Evolutionary conservation across 1,284 basidiomycete genomes (phyloP).

Genomic region (Ustilago sp.): DNA sequence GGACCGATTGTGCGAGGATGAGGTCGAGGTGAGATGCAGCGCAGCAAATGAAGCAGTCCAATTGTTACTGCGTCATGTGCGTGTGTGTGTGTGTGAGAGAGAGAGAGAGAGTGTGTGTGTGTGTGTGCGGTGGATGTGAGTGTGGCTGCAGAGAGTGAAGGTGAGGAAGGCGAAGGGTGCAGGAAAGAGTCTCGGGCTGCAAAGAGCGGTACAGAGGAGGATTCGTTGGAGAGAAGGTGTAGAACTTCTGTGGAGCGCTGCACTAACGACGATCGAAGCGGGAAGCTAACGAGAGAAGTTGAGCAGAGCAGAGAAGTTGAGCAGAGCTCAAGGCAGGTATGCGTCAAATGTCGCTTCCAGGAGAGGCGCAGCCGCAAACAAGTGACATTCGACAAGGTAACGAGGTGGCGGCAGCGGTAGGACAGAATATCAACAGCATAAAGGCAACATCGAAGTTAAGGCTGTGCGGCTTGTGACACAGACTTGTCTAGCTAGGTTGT

Average conservation of each 20-base stretch:
- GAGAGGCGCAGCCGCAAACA: slow-evolving; percentile 7
- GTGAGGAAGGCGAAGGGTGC: background rate
- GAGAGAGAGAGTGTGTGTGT: slow-evolving; percentile 6
- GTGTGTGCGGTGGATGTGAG: background rate
- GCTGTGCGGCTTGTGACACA: slow-evolving; percentile 1
- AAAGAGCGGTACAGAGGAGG: background rate
- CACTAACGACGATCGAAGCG: slow-evolving; percentile 6
- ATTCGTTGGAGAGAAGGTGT: background rate
- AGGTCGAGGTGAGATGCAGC: slow-evolving; percentile 8
- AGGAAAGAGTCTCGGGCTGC: background rate
- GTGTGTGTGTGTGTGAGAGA: background rate
- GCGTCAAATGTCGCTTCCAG: slow-evolving; percentile 4
- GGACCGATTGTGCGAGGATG: background rate
- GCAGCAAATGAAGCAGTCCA: slow-evolving; percentile 18
- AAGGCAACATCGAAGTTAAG: background rate
- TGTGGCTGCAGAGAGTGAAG: background rate
- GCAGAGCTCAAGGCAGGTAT: background rate
- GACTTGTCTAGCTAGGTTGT: background rate
- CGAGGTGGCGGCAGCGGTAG: too few relatives aligned
- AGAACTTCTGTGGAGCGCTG: background rate
- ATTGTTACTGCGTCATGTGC: slow-evolving; percentile 17
- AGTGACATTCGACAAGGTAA: background rate
- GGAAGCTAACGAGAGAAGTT: background rate
- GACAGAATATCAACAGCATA: background rate
- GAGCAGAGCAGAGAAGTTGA: background rate